Evolutionary conservation across 2,329 filamentous ascomycete species (phyloP), one percentile per base, ranked within the genome.

Genomic region (Elsinoe batatas): DNA sequence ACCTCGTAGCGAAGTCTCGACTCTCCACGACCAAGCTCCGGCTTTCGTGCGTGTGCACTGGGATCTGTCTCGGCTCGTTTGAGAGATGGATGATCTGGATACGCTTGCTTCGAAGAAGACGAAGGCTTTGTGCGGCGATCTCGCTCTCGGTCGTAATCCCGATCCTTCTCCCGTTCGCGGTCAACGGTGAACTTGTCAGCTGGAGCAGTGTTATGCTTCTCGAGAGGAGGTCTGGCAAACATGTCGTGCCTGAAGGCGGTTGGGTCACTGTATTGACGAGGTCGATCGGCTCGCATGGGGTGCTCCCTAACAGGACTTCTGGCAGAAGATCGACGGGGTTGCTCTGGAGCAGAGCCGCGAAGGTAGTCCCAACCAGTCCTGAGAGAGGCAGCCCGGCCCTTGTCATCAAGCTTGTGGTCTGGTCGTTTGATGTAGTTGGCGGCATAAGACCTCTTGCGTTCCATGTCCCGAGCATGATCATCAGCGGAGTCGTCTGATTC

Each of bases 271-370:
- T 64, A 66, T 42, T 62, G 59, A 13, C 65, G 63, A 20, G 61
- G 62, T 15, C 61, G 57, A 33, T 57, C 30, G 55, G 32, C 15
- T 63, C 62, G n/a, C 38, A 30, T 30, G 62, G 62, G 15, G 65
- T 56, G 38, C 67, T 67, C 42, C 63, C n/a, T 68, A 67, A 20
- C 68, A 69, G 6, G 69, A 70, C 33, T 58, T 58, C 36, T 17
- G 35, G 56, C 47, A 12, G 46, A 53, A 5, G 40, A 57, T 3
- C 46, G 36, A 5, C 49, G 56, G 36, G 26, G 22, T 7, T 53
- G 18, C 26, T 54, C 49, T 13, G n/a, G 26, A 12, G 46, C 7
- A 30, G 37, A 36, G 10, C 26, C 44, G 33, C 51, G 51, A 5
- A 54, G 11, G 18, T 40, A 26, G 20, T 56, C 54, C 17, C 36